Percentiles rank a stretch among this genome's conserved stretches.
phyloP scores from a whole-genome alignment of 2,329 filamentous ascomycete genomes.

The Exophiala sideris region DNA sequence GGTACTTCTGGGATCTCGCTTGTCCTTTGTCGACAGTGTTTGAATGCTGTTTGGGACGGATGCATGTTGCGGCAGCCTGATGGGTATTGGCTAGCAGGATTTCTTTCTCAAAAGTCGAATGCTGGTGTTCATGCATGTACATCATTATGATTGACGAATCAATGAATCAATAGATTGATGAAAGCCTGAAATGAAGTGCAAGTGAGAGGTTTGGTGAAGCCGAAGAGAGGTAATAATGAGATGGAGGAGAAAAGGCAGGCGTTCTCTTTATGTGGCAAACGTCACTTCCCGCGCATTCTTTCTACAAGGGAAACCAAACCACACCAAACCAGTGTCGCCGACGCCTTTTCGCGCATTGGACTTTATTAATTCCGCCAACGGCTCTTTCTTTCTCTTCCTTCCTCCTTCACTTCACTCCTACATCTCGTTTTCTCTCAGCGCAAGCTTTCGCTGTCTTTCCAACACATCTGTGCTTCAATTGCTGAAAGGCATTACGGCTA shows the following conservation, averaged over 20 bases:
- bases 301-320: too few species aligned
- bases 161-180: not conserved
- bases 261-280: slow-evolving; percentile 1
- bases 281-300: not conserved
- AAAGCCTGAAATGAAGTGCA: not conserved
- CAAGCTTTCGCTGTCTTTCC: not conserved
- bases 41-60: too few species aligned
- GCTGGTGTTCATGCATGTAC: too few species aligned
- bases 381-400: not conserved
- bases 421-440: not conserved
- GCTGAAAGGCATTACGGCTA: not conserved
- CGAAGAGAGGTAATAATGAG: too few species aligned
- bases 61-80: too few species aligned
- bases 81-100: too few species aligned
- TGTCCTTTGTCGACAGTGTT: too few species aligned
- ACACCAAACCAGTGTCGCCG: too few species aligned
- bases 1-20: too few species aligned
- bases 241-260: too few species aligned
- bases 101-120: too few species aligned
- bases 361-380: not conserved
- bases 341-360: not conserved
- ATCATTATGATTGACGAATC: not conserved
- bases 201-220: too few species aligned
- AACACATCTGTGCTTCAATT: not conserved
- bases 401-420: not conserved